Evolutionary conservation across 2,329 filamentous ascomycete species (phyloP), one percentile per base, ranked within the genome.

Genomic region (Alternaria metachromatica): DNA sequence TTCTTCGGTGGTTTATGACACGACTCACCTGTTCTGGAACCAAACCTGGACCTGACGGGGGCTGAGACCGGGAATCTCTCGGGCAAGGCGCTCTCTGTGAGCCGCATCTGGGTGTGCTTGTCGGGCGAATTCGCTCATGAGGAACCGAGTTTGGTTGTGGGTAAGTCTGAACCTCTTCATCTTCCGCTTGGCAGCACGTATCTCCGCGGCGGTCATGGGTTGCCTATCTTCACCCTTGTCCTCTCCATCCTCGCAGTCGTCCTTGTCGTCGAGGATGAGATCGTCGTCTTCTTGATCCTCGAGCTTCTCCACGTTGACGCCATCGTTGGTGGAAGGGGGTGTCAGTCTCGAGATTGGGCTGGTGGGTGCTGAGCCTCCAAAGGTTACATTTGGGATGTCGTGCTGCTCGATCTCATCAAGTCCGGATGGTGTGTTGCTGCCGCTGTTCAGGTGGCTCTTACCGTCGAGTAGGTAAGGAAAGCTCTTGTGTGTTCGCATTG

Each of bases 101-200:
- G 92, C 92, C 44, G 94, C 94, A 81, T 98, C 94, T 8, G 94
- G 94, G 78, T 97, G 94, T 23, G 94, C 93, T 78, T 98, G 94
- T 73, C 96, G 94, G 61, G 94, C 92, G 76, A 97, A 98, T 79
- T 98, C 94, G 81, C 93, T 97, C 93, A 97, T 97, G 60, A 98
- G 84, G 74, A 97, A 98, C 13, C 95, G 90, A n/a, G 95, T 97
- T 85, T 98, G 95, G 73, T 96, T 95, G 80, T 97, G 94, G 1
- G 94, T 97, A 68, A 98, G 89, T 70, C 94, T 88, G 77, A 95
- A 95, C 62, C 92, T 86, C 84, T 95, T 95, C 92, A 86, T 86
- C 76, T 84, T 85, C 55, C 84, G 80, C 73, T 85, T 85, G 58
- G 83, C 82, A 9, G 82, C 82, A 33, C 83, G 78, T 21, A 84